phyloP scores from a whole-genome alignment of 106 monocot genomes.

The Xerophyta viscosa region DNA sequence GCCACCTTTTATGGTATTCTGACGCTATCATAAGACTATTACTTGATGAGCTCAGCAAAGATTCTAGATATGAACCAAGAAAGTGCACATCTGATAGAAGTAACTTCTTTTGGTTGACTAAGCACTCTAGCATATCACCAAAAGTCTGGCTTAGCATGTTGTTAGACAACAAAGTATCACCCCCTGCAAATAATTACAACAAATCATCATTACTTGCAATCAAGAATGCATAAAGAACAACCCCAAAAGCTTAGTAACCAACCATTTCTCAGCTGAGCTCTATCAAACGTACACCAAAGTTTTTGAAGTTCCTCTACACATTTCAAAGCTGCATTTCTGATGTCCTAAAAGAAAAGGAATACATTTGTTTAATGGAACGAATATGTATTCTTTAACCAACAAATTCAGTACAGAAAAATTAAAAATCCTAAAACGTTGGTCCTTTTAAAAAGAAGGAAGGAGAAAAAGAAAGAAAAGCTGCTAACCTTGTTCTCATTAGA shows the following conservation, averaged over 20 bases:
- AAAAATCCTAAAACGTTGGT: too few relatives aligned
- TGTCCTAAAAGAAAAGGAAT: slow-evolving; percentile 47
- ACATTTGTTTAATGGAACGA: too few relatives aligned
- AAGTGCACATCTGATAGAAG: slow-evolving; percentile 70
- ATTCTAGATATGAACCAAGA: slow-evolving; percentile 57
- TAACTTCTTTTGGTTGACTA: slow-evolving; percentile 54
- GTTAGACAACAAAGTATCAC: slow-evolving; percentile 22
- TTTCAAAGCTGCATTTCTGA: slow-evolving; percentile 58
- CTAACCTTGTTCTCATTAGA: slow-evolving; percentile 59
- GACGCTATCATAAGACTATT: slow-evolving; percentile 38
- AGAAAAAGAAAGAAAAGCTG: neutral
- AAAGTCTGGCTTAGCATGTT: slow-evolving; percentile 37
- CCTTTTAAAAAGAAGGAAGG: too few relatives aligned
- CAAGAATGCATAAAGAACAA: neutral
- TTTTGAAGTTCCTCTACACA: slow-evolving; percentile 55
- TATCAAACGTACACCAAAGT: slow-evolving; percentile 35
- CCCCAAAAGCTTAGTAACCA: slow-evolving; percentile 26
- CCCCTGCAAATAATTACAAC: slow-evolving; percentile 60
- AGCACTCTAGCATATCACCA: slow-evolving; percentile 44
- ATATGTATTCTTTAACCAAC: too few relatives aligned
- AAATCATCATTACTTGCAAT: too few relatives aligned
- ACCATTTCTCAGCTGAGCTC: slow-evolving; percentile 69
- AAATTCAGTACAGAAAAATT: too few relatives aligned
- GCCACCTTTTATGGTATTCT: slow-evolving; percentile 53
- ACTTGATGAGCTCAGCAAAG: slow-evolving; percentile 38